Evolutionary conservation across 345 rosid genomes (phyloP), one percentile per base, ranked within the genome.

Genomic region (Salix koriyanagi): DNA sequence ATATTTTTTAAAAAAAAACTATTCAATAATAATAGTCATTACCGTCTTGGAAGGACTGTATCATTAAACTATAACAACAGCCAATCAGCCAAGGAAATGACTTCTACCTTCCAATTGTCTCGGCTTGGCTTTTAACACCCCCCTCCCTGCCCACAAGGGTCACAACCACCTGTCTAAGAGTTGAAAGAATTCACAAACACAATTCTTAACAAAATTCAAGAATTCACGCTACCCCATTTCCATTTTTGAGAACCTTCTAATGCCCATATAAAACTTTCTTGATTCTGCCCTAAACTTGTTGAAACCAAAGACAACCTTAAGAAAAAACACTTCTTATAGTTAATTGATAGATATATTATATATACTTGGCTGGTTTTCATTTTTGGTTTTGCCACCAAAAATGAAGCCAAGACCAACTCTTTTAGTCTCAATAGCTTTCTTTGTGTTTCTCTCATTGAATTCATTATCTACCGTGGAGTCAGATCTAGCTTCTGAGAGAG

Each of bases 401-500:
- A 78, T 73, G 81, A 67, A 50, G 66, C 67, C 72, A 26, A 67
- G 60, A 32, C 70, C 16, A 42, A 12, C 39, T 25, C 58, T n/a
- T 19, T 15, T 52, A 28, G 12, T 13, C 7, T 12, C 60, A 18
- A 11, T 58, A 39, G 28, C 52, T 42, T 9, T 44, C 23, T 46
- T 71, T 7, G 36, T 73, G 65, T 14, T 79, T 41, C 13, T 68
- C 21, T 58, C 67, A 1, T 19, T 77, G 4, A 46, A 61, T 44
- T 73, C 39, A 4, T 44, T 39, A 1, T 68, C 69, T 4, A 23
- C 16, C 7, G 76, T 67, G 3, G 23, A 42, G 52, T 71, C 83
- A 15, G 79, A 80, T 80, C 83, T 80, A 41, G 76, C 76, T 21
- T 75, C 83, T 0, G 83, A 80, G 32, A 80, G 70, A 41, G 67